Evolutionary conservation across 2,329 filamentous ascomycete species (phyloP), one percentile per base, ranked within the genome.

Genomic region (Exophiala bonariae): DNA sequence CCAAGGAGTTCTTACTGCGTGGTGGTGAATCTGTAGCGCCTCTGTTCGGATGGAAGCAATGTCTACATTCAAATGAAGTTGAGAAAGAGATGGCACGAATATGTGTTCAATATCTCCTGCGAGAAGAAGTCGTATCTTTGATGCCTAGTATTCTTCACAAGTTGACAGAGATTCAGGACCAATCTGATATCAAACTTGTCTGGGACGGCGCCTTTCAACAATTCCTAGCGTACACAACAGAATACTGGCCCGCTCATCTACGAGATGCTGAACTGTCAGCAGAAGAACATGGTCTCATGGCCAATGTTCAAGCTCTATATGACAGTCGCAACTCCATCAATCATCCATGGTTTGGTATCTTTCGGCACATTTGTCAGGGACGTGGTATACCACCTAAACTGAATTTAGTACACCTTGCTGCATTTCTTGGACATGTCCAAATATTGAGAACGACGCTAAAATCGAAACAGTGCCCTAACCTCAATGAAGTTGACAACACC

Each of bases 1-100:
- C 66, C 0, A 68, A 59, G 44, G 67, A 70, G 34, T 71, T 70
- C 48, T 45, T 72, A n/a, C 9, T 46, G 3, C n/a, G 26, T 26
- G 23, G 22, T 3, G 35, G 19, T 16, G 35, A 22, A 3, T 1
- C 2, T 37, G 4, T 20, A n/a, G 14, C 13, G 17, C 14, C 17
- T 14, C 30, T 17, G 32, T 51, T 36, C 18, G 3, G 9, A 5
- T 52, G 39, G 44, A 44, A 49, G 23, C 23, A 34, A 20, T 54
- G 26, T 19, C 28, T 54, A 2, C 2, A 31, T 36, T 35, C 40
- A n/a, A 14, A 6, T 22, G 23, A 38, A 14, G 34, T 39, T 18
- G 37, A 50, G 20, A 41, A 30, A 41, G 34, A 40, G 18, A 49
- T 52, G 44, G 33, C 39, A 11, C 20, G 19, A 26, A 49, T 52